These are phyloP conservation scores for Solanum aculeatissimum DNA, from an alignment of 305 asterid species.

Conservation along the genomic window DNA sequence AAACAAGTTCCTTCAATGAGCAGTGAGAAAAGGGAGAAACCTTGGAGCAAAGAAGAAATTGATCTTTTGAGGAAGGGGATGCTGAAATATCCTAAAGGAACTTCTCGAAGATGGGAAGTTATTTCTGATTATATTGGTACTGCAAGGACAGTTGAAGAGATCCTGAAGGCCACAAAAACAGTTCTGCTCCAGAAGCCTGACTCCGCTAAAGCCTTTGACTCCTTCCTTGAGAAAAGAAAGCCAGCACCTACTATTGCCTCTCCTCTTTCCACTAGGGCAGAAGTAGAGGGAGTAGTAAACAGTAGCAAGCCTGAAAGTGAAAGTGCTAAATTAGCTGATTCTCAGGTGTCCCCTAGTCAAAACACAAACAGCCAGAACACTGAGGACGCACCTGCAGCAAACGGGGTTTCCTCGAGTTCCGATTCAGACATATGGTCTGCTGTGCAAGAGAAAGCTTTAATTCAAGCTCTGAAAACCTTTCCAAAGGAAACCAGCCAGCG, in stretches of 20 bases:
- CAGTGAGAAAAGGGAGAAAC: slow-evolving; percentile 50
- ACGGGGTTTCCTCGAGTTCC: slow-evolving; percentile 31
- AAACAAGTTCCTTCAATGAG: slow-evolving; percentile 21
- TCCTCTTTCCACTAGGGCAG: slow-evolving; percentile 81
- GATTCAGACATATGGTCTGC: slow-evolving; percentile 78
- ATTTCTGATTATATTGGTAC: slow-evolving; percentile 89
- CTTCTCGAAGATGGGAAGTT: slow-evolving; percentile 96
- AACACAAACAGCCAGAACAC: slow-evolving; percentile 20
- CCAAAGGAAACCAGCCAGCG: slow-evolving; percentile 76
- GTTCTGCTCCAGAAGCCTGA: slow-evolving; percentile 96
- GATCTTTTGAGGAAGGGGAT: slow-evolving; percentile 85
- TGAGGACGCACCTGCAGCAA: slow-evolving; percentile 18
- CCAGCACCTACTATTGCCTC: slow-evolving; percentile 63
- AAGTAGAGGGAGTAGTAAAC: slow-evolving; percentile 22
- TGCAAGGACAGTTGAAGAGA: slow-evolving; percentile 82
- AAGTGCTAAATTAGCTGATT: slow-evolving; percentile 10
- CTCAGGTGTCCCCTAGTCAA: slow-evolving; percentile 17
- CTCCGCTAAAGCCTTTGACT: slow-evolving; percentile 82
- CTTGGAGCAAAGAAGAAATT: slow-evolving; percentile 89
- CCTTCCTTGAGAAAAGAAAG: slow-evolving; percentile 94
- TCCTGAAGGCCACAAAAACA: slow-evolving; percentile 89
- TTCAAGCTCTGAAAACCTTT: slow-evolving; percentile 84
- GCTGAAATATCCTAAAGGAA: slow-evolving; percentile 86
- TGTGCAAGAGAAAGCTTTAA: slow-evolving; percentile 69
- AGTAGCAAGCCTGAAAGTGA: slow-evolving; percentile 15